Evolutionary conservation across 495 filamentous ascomycete genomes (phyloP).

Genomic region (Aspergillus haitiensis): DNA sequence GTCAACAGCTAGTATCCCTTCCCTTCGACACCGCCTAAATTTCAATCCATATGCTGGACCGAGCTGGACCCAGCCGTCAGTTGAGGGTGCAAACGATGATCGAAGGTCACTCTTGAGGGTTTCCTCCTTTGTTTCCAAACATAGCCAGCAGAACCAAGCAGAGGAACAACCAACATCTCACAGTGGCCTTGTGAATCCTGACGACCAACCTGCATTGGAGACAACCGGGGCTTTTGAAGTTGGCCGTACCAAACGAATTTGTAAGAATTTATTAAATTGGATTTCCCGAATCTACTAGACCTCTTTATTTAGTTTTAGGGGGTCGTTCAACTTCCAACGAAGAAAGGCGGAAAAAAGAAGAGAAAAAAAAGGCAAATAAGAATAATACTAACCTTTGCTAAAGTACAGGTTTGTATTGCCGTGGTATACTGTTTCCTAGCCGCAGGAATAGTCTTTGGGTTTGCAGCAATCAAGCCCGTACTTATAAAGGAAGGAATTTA

Average conservation of each 20-base stretch:
- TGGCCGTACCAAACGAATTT: conserved; percentile 59
- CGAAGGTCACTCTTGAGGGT: conserved; percentile 26
- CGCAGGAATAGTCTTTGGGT: conserved; percentile 75
- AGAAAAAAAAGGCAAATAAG: not conserved
- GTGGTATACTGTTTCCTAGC: conserved; percentile 81
- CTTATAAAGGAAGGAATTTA: conserved; percentile 77
- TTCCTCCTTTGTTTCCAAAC: conserved; percentile 29
- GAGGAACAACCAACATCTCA: conserved; percentile 10
- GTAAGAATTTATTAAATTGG: conserved; percentile 43
- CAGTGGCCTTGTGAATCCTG: conserved; percentile 8
- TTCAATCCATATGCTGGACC: conserved; percentile 50
- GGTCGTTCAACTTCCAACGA: no score
- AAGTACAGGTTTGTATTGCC: conserved; percentile 51
- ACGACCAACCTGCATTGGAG: conserved; percentile 24
- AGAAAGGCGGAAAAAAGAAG: no score
- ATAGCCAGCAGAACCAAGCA: conserved; percentile 16
- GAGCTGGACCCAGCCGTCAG: conserved; percentile 38
- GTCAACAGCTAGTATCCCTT: conserved; percentile 33
- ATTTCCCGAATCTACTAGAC: not conserved
- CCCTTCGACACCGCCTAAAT: conserved; percentile 35
- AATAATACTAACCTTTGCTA: conserved; percentile 10
- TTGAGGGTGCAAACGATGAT: conserved; percentile 35
- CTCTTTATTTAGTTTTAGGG: no score
- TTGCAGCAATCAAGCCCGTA: conserved; percentile 81
- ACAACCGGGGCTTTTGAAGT: conserved; percentile 71